These are phyloP conservation scores for Clitopilus hobsonii DNA, from an alignment of 768 basidiomycete genomes.

Conservation along the genomic window DNA sequence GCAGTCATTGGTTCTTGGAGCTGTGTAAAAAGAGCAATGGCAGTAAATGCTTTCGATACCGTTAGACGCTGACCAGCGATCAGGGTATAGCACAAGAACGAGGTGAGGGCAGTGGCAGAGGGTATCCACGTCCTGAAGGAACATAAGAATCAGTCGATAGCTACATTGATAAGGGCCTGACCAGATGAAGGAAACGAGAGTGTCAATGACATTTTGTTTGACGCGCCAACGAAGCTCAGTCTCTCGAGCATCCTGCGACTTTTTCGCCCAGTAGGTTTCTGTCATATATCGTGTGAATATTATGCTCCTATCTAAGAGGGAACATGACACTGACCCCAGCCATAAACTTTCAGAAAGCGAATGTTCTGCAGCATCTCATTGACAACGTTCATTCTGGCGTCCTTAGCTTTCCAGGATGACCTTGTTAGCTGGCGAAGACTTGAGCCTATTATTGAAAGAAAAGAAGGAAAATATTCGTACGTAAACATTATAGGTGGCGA, in stretches of 20 bases:
- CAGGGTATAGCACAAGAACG: constrained; percentile 65
- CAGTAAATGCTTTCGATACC: constrained; percentile 77
- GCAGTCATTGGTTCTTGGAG: constrained; percentile 64
- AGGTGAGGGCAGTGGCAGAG: constrained; percentile 57
- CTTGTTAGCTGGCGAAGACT: constrained; percentile 41
- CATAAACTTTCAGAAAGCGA: constrained; percentile 70
- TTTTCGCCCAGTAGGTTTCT: constrained; percentile 60
- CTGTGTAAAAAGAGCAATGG: constrained; percentile 71
- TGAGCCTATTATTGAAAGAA: background rate
- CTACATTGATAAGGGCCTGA: constrained; percentile 18
- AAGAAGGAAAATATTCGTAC: constrained; percentile 16
- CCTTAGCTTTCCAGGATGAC: constrained; percentile 57
- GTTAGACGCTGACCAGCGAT: constrained; percentile 63
- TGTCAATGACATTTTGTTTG: constrained; percentile 55
- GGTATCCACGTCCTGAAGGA: constrained; percentile 65
- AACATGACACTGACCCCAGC: constrained; percentile 51
- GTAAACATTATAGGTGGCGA: constrained; percentile 60
- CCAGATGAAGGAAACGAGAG: constrained; percentile 68
- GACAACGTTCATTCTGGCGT: constrained; percentile 64
- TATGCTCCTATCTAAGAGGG: background rate
- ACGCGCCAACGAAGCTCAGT: constrained; percentile 65
- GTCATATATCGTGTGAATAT: background rate
- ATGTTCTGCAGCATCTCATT: constrained; percentile 77
- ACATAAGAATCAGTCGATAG: background rate
- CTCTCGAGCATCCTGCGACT: constrained; percentile 49